Conservation (phyloP, 75 land plant genomes). For the Cupressus sempervirens region DNA sequence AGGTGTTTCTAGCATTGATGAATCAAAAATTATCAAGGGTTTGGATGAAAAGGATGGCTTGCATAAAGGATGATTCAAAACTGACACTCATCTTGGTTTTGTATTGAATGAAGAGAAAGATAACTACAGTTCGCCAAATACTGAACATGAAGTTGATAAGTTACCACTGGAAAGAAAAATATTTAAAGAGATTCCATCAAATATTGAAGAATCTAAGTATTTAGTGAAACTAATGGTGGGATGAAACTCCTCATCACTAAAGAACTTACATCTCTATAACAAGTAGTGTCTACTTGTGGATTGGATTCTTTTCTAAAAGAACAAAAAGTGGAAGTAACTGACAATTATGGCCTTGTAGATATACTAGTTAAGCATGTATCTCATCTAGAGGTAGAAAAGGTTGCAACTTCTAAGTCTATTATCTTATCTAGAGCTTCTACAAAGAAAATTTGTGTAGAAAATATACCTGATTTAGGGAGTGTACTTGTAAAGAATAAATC, state of each 20-base stretch:
- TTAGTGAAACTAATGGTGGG: slow-evolving; percentile 19
- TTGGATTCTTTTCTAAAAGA: slow-evolving; percentile 32
- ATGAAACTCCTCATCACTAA: slow-evolving; percentile 19
- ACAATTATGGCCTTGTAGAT: slow-evolving; percentile 17
- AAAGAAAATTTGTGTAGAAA: not conserved
- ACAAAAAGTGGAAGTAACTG: slow-evolving; percentile 21
- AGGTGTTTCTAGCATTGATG: slow-evolving; percentile 8
- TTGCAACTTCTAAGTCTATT: not conserved
- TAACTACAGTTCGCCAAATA: not conserved
- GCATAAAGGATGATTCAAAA: slow-evolving; percentile 7
- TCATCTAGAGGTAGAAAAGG: slow-evolving; percentile 20
- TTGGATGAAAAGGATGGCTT: not conserved
- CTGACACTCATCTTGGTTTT: slow-evolving; percentile 23
- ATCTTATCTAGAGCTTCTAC: not conserved
- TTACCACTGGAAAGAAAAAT: not conserved
- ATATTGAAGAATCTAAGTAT: not conserved
- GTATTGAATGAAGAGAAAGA: slow-evolving; percentile 5
- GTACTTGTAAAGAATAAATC: slow-evolving; percentile 23
- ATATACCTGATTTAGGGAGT: slow-evolving; percentile 18
- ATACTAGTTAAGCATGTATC: slow-evolving; percentile 32
- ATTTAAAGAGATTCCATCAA: not conserved
- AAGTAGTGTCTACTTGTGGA: slow-evolving; percentile 38
- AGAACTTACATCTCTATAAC: slow-evolving; percentile 22
- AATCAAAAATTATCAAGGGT: not conserved
- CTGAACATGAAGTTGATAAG: not conserved